These are phyloP conservation scores for Papiliotrema flavescens DNA, from an alignment of 1,284 basidiomycete genomes.

Conservation along the genomic window DNA sequence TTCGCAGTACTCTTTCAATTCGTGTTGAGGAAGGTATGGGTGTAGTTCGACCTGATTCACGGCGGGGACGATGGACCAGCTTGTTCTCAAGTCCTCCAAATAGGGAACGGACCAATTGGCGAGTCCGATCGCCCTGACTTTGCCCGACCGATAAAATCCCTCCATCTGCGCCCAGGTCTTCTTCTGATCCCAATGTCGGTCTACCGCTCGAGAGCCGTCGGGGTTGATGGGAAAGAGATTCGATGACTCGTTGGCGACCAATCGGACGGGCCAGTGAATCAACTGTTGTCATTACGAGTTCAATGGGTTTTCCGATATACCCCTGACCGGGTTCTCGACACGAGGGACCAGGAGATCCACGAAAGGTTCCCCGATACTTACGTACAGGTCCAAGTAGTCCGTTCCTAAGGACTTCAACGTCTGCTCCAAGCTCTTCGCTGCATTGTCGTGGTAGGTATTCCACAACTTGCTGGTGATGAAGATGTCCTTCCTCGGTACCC, in stretches of 20 bases:
- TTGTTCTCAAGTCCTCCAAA: background rate
- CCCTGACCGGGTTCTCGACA: too few relatives aligned
- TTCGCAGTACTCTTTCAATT: constrained; percentile 65
- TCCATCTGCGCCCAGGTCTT: constrained; percentile 64
- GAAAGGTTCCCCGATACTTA: background rate
- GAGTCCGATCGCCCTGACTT: constrained; percentile 54
- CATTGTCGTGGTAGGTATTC: constrained; percentile 68
- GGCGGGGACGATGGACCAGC: background rate
- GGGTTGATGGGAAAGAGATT: constrained; percentile 14
- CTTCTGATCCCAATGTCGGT: constrained; percentile 50
- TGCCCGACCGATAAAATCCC: constrained; percentile 54
- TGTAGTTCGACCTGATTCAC: constrained; percentile 63
- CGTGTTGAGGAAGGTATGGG: constrained; percentile 64
- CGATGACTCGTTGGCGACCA: constrained; percentile 15
- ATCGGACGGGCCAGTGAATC: constrained; percentile 50
- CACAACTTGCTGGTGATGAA: constrained; percentile 62
- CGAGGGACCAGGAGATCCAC: too few relatives aligned
- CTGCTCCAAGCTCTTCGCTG: constrained; percentile 58
- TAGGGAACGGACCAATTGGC: constrained; percentile 31
- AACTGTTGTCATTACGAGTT: too few relatives aligned
- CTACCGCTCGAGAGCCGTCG: constrained; percentile 45
- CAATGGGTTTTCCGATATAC: too few relatives aligned
- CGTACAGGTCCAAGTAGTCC: constrained; percentile 74
- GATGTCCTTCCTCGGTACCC: constrained; percentile 71
- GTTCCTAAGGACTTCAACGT: constrained; percentile 66